Evolutionary conservation across 2,329 filamentous ascomycete genomes (phyloP), one percentile per base, ranked within the genome.

Genomic region (Apiospora arundinis): DNA sequence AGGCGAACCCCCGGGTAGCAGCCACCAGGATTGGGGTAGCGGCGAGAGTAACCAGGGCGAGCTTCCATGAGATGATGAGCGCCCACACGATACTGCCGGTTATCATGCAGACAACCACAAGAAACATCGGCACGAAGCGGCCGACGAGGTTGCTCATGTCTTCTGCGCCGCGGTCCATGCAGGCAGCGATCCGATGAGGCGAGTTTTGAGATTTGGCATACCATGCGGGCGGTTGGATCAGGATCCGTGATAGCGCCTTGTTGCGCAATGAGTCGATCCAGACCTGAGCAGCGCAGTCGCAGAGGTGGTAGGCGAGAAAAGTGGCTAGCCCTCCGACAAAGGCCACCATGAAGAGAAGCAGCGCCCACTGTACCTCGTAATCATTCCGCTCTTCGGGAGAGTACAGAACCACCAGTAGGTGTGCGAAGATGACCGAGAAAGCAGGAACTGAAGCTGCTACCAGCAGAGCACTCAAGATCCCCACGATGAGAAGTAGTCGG

Each of bases 131-230:
- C 0, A 92, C 86, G 77, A 97, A 97, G 1, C 92, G 89, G 1
- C 93, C 92, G 0, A 97, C 86, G 0, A 98, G 83, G 75, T 93
- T 95, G 11, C 93, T 89, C 89, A 96, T 95, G 78, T 97, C 94
- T 79, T 98, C 95, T 0, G 92, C 93, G 76, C 94, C 93, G 21
- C 92, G 89, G 76, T 97, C 94, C 0, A 98, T 86, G 63, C 88
- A 92, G 72, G 93, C 91, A 0, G 87, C 90, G 56, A 98, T 85
- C 1, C 86, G 85, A 0, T 86, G 84, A 0, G 92, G 83, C 0
- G 87, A 89, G 79, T 96, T 93, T 45, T 86, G 85, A 1, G 92
- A 85, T 68, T 87, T 84, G 74, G 94, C 91, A 75, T 97, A 97
- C 92, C 95, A 98, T 5, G 87, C 82, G 73, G 88, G 91, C 0